Base-by-base conservation (phyloP, 1,284 basidiomycete genomes). In the Tetrapyrgos nigripes region DNA sequence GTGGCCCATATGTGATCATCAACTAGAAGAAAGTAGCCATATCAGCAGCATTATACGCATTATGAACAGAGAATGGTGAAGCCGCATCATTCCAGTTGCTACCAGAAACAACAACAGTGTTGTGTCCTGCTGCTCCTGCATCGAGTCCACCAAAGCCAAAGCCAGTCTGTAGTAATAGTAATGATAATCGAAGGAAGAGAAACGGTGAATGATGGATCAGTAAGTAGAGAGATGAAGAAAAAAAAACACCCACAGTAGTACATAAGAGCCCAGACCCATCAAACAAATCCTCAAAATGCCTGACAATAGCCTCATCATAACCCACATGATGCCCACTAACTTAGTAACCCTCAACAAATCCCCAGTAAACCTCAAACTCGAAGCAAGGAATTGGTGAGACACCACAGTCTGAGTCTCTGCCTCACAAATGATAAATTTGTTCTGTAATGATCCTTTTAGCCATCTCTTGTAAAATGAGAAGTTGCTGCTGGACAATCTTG, bases 401-500 rank as follows among this genome's bases (percentile, higher is more conserved):
- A 61, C 59, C 57, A 26, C 64, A 33, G 64, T 72, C 62, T 74
- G 72, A 27, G 69, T 68, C 51, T 74, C 72, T 21, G 72, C 71
- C 45, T 74, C 72, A 56, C 72, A 74, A 49, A n/a, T n/a, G n/a
- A n/a, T n/a, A n/a, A n/a, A 70, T 68, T 29, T 68, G 65, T 53
- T 73, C 70, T 1, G 68, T 67, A 58, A 80, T 76, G 64, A 80
- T 73, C 65, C 76, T 40, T 57, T 66, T 67, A 21, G 65, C 66
- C 57, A 69, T 64, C 49, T 69, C 67, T 51, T 68, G 63, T 8
- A 72, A 50, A 10, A 72, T 64, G n/a, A 64, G 62, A 23, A 72
- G 66, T 21, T 66, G 55, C 44, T 72, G 70, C 29, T 72, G 70
- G 29, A 72, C 63, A 47, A 72, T 67, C 52, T 59, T 59, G 40